A percentile compares a stretch with the other conserved stretches of the same genome.
These are phyloP conservation scores for Waitea zeae DNA, from an alignment of 1,284 basidiomycete genomes.

Conservation along the genomic window DNA sequence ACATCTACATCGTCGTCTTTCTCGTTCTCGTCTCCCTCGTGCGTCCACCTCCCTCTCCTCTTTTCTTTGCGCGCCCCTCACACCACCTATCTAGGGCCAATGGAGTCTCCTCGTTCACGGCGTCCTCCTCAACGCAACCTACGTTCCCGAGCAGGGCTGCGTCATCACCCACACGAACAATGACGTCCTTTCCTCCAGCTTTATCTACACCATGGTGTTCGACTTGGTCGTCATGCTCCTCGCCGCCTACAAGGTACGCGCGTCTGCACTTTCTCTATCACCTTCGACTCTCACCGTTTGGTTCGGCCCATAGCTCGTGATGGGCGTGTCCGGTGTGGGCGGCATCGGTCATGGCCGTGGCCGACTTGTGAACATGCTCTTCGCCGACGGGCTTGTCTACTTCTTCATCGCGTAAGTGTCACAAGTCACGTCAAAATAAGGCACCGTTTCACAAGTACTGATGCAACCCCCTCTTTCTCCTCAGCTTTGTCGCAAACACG, in stretches of 20 bases:
- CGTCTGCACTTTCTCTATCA: too few species aligned
- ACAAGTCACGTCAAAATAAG: not conserved
- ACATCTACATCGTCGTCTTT: conserved; percentile 33
- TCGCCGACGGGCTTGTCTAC: conserved; percentile 54
- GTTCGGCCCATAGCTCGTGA: too few species aligned
- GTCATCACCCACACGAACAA: conserved; percentile 12
- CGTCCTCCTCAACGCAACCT: conserved; percentile 7
- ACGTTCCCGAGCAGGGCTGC: conserved; percentile 9
- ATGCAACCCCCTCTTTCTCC: not conserved
- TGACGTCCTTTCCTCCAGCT: conserved; percentile 10
- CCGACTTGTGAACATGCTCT: conserved; percentile 46
- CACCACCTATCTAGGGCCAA: conserved; percentile 60
- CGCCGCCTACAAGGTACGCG: conserved; percentile 9
- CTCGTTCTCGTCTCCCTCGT: conserved; percentile 35
- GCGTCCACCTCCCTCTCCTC: too few species aligned
- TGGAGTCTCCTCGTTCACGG: conserved; percentile 68
- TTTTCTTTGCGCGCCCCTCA: too few species aligned
- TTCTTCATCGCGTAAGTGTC: conserved; percentile 51
- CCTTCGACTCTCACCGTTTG: too few species aligned
- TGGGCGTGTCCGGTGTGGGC: too few species aligned
- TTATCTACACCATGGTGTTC: conserved; percentile 11
- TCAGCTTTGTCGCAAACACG: conserved; percentile 46
- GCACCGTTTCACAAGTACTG: conserved; percentile 3
- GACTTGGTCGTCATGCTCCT: conserved; percentile 14
- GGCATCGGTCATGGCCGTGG: conserved; percentile 8